Evolutionary conservation across 352 stramenopile species (phyloP), one percentile per base, ranked within the genome.

Genomic region (Phytophthora sojae): DNA sequence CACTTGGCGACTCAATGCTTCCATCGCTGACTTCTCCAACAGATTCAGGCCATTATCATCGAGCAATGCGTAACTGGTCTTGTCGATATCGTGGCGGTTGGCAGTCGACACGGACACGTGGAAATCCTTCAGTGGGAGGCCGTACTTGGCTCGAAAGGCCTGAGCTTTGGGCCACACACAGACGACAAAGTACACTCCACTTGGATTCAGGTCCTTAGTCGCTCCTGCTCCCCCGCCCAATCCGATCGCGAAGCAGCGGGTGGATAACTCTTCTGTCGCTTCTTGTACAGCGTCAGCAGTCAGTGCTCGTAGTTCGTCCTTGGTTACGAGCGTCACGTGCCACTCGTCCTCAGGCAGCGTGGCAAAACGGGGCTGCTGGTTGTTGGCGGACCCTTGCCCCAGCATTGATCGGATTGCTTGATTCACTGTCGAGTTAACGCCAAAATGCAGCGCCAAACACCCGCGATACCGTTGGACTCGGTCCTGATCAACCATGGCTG

Each of bases 321-420:
- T 92, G n/a, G 82, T 90, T 21, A 73, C 75, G 0, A 92, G 67
- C 23, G 82, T 89, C 26, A 92, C 56, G 71, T 90, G 84, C 84
- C 82, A 92, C 39, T 82, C 72, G 42, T 70, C 19, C 35, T 60
- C 64, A 9, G 69, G 58, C 1, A 82, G 47, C 5, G 77, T 37
- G 1, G 62, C 30, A n/a, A 67, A 68, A 1, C 23, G 56, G 23
- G 25, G 6, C 4, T 53, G 17, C 39, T 62, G 9, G 1, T 25
- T n/a, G 17, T 30, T 50, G 30, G 15, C 17, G 8, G 15, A 29
- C 6, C 57, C 11, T 8, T 19, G 29, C 23, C 15, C 42, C 25
- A 82, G 8, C 42, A 80, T 77, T 19, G 6, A n/a, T 53, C 50
- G 59, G 51, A 79, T 58, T 6, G 72, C 60, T 8, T 66, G 30